Evolutionary conservation across 164 flowering plant species (phyloP).

Genomic region (Chloranthus sessilifolius): DNA sequence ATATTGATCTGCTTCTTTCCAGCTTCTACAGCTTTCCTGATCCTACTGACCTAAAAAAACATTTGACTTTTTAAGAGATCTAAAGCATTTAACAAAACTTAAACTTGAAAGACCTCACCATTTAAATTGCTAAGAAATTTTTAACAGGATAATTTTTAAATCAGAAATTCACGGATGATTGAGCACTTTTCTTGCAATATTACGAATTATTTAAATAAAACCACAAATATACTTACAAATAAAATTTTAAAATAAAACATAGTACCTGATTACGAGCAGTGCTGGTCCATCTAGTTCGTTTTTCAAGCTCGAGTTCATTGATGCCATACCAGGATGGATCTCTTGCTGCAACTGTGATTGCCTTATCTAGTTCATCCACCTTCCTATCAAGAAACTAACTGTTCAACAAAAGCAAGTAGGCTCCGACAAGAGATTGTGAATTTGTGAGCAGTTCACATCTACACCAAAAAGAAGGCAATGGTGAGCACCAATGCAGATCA

Average conservation of each 20-base stretch:
- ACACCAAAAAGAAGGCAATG: no score
- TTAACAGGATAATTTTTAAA: not conserved
- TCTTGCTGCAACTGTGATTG: constrained; percentile 76
- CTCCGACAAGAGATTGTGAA: no score
- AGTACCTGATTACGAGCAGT: constrained; percentile 69
- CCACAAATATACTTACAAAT: not conserved
- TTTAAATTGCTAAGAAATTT: no score
- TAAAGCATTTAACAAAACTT: not conserved
- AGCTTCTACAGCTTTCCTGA: constrained; percentile 52
- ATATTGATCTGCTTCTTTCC: constrained; percentile 37
- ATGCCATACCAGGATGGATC: constrained; percentile 81
- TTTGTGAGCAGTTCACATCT: no score
- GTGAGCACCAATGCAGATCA: no score
- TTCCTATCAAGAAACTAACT: constrained; percentile 35
- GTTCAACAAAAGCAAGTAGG: constrained; percentile 1
- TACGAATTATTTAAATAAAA: no score
- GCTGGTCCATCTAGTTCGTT: constrained; percentile 71
- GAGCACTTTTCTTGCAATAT: no score
- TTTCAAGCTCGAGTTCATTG: constrained; percentile 68
- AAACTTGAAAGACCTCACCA: no score
- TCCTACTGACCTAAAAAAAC: constrained; percentile 41
- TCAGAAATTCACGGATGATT: not conserved
- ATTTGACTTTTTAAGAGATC: not conserved
- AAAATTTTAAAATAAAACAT: not conserved
- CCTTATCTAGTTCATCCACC: constrained; percentile 90